Percentiles rank a stretch among this genome's conserved stretches.
Conservation (phyloP, 371 early-diverging fungal genomes). For the Mortierella sp. region DNA sequence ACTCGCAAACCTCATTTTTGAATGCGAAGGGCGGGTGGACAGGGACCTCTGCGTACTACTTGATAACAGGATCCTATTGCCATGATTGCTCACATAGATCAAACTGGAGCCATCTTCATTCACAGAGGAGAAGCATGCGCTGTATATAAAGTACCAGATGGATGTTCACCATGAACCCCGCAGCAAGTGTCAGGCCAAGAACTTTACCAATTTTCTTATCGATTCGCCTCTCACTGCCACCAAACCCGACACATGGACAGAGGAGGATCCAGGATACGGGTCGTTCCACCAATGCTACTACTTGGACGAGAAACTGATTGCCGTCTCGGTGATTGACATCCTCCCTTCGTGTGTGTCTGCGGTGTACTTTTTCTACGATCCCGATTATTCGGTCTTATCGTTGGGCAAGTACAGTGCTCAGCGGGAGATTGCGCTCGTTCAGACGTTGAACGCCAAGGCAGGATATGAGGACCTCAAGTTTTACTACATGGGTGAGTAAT, state of each 20-base stretch:
- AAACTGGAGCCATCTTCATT: constrained; percentile 75
- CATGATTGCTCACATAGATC: constrained; percentile 54
- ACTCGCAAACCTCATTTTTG: too few relatives aligned
- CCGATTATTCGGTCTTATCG: constrained; percentile 77
- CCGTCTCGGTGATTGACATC: constrained; percentile 92
- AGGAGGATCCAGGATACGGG: constrained; percentile 70
- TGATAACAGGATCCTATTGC: background rate
- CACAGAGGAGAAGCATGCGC: constrained; percentile 78
- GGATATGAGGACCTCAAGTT: constrained; percentile 65
- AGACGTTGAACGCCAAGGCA: constrained; percentile 53
- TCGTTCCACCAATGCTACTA: constrained; percentile 92
- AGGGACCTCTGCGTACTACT: background rate
- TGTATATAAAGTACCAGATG: constrained; percentile 87
- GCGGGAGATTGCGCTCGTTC: constrained; percentile 77
- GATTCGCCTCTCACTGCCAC: constrained; percentile 76
- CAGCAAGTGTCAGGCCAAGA: constrained; percentile 60
- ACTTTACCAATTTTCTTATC: constrained; percentile 83
- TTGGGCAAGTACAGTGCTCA: constrained; percentile 90
- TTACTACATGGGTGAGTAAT: constrained; percentile 87
- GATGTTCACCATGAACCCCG: constrained; percentile 83
- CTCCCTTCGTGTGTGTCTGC: constrained; percentile 91
- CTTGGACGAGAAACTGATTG: constrained; percentile 81
- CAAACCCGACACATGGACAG: constrained; percentile 28
- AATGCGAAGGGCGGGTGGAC: background rate
- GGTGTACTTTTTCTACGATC: constrained; percentile 96